Evolutionary conservation across 306 rosid species (phyloP), one percentile per base, ranked within the genome.

Genomic region (Gleditsia sinensis): DNA sequence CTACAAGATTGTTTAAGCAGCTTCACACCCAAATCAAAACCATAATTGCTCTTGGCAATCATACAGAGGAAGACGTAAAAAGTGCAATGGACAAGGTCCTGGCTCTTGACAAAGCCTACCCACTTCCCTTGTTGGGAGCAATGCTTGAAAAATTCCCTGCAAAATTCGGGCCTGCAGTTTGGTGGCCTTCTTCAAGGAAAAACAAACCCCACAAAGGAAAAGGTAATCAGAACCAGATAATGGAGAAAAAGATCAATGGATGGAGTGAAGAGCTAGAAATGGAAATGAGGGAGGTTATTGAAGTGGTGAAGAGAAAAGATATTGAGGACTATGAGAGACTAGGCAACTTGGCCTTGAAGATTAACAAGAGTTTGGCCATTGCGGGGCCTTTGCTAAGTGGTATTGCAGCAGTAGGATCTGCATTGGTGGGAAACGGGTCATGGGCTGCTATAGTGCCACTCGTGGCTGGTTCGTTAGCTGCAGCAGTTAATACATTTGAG

Each of bases 131-230:
- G 25, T 64, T 93, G 4, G 98, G 98, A 12, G 83, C 51, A 0
- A 93, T 93, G 98, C 82, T 90, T 45, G 95, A 90, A n/a, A 93
- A 93, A 43, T 89, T 79, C 49, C 98, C 97, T 0, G 10, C 68
- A 9, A 81, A 69, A 0, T 81, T 70, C 19, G 89, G 89, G 67
- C 93, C 93, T 0, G 93, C 97, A 12, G 78, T 57, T 34, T 93
- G 98, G 98, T 93, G 96, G 98, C 92, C 97, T 67, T 1, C 5
- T 0, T 0, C 7, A 40, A 37, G 59, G 25, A 33, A 62, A 16
- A 40, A 10, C 10, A 2, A 68, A 56, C n/a, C n/a, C n/a, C n/a
- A 23, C 27, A 3, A 6, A 56, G 10, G 74, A 33, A 3, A 48
- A 77, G 19, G 23, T n/a, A n/a, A n/a, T n/a, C n/a, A 7, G n/a